Conservation (phyloP, 2,329 filamentous ascomycete genomes). For the Teratosphaeria nubilosa region DNA sequence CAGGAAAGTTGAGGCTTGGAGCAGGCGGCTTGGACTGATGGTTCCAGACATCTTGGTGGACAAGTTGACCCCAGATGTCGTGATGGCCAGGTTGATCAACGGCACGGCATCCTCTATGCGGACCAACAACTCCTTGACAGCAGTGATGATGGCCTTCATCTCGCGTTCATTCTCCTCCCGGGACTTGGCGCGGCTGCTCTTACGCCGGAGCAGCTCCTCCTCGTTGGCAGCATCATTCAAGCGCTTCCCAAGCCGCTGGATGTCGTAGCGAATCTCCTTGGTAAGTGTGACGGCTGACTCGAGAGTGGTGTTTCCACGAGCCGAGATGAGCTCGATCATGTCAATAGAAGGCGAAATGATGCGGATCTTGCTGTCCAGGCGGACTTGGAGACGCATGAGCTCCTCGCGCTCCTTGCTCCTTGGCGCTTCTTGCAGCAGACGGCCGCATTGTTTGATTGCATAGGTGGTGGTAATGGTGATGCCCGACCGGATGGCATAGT, state of each 20-base stretch:
- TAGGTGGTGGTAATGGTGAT: constrained; percentile 77
- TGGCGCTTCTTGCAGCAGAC: constrained; percentile 65
- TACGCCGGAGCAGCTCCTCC: constrained; percentile 43
- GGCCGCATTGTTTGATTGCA: constrained; percentile 71
- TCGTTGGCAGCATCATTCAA: constrained; percentile 59
- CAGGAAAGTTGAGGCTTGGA: constrained; percentile 87
- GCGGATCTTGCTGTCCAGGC: constrained; percentile 80
- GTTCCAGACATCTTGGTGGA: constrained; percentile 68
- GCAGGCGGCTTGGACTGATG: constrained; percentile 78
- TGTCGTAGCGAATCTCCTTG: constrained; percentile 72
- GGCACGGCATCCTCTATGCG: constrained; percentile 88
- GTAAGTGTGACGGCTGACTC: constrained; percentile 79
- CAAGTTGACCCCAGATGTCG: constrained; percentile 80
- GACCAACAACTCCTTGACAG: constrained; percentile 63
- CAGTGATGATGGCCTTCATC: constrained; percentile 57
- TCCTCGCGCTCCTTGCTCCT: constrained; percentile 61
- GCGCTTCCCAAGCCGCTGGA: constrained; percentile 66
- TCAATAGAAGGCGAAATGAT: constrained; percentile 86
- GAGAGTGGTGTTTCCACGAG: constrained; percentile 66
- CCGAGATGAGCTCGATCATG: constrained; percentile 78
- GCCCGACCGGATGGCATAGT: constrained; percentile 82
- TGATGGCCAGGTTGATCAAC: constrained; percentile 85
- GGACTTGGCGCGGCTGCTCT: constrained; percentile 38
- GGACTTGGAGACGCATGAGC: constrained; percentile 59
- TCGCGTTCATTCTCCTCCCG: constrained; percentile 52